Evolutionary conservation across 2,329 filamentous ascomycete genomes (phyloP).

Genomic region (Penicillium sumatraense): DNA sequence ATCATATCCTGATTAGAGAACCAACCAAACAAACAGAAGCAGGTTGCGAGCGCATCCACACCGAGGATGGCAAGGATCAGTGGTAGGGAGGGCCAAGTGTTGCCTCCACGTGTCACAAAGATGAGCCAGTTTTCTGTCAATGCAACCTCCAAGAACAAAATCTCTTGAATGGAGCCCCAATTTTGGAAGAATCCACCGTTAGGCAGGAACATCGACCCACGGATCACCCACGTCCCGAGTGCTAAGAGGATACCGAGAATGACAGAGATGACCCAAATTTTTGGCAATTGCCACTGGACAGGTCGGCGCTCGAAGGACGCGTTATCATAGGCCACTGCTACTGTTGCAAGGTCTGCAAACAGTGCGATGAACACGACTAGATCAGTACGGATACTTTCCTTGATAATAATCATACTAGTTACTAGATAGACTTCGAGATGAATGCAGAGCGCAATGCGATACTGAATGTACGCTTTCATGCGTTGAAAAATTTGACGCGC

Average conservation of each 20-base stretch:
- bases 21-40: conserved; percentile 79
- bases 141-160: conserved; percentile 87
- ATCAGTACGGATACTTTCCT: conserved; percentile 74
- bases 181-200: conserved; percentile 75
- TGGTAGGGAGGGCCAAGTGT: conserved; percentile 75
- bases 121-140: conserved; percentile 96
- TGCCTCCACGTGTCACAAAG: conserved; percentile 85
- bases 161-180: conserved; percentile 74
- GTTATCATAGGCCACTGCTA: conserved; percentile 79
- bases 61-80: conserved; percentile 71
- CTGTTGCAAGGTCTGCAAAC: conserved; percentile 79
- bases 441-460: conserved; percentile 75
- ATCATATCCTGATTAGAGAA: conserved; percentile 59
- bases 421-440: conserved; percentile 80
- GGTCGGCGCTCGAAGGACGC: conserved; percentile 75
- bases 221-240: conserved; percentile 73
- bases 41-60: conserved; percentile 72
- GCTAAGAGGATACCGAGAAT: conserved; percentile 69
- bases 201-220: conserved; percentile 70
- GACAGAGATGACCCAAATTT: conserved; percentile 73
- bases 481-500: conserved; percentile 76
- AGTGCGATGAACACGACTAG: conserved; percentile 79
- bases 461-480: conserved; percentile 79
- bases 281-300: conserved; percentile 80
- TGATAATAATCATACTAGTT: conserved; percentile 78